Base-by-base conservation (phyloP, 2,329 filamentous ascomycete genomes). In the Seiridium cupressi region DNA sequence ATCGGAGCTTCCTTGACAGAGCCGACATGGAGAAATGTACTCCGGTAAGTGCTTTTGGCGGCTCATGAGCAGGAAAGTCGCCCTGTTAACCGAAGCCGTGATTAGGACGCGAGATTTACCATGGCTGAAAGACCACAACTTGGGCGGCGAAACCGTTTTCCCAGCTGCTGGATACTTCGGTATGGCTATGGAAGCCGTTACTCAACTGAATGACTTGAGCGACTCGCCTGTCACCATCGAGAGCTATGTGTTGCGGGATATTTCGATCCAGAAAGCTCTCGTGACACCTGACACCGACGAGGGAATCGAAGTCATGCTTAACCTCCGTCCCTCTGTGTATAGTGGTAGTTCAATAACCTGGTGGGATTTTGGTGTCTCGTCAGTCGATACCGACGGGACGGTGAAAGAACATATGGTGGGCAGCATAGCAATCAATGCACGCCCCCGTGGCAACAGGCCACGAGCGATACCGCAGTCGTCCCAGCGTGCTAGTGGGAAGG, bases 361-460 rank as follows among this genome's bases (percentile, higher is more conserved):
- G 69, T 70, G 64, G 58, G 68, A 71, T 13, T 76, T 73, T 60
- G 66, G 59, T 46, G 67, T 75, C 8, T 69, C 61, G 4, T 74
- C 70, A 4, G 42, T 71, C 32, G 59, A 64, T 36, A 38, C 56
- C 44, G 51, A 63, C 6, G 51, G 57, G 5, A 51, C 58, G 44
- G 51, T 55, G 44, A 70, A 68, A 53, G 62, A 69, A 31, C 70
- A 74, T 61, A 68, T 67, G 61, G 56, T 63, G 3, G 71, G 71
- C 7, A 69, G 62, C 49, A 66, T 73, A 57, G 60, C 58, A 55
- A 60, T 68, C 56, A 65, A 68, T 35, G 58, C 62, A 32, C 56
- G 62, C 13, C 55, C 61, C 44, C 55, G 60, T 31, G 48, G 58
- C 13, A 31, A 8, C 11, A 57, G 61, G 9, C 60, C 60, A 4